phyloP scores from a whole-genome alignment of 1,139 yeast species.

The Pichia sp. region DNA sequence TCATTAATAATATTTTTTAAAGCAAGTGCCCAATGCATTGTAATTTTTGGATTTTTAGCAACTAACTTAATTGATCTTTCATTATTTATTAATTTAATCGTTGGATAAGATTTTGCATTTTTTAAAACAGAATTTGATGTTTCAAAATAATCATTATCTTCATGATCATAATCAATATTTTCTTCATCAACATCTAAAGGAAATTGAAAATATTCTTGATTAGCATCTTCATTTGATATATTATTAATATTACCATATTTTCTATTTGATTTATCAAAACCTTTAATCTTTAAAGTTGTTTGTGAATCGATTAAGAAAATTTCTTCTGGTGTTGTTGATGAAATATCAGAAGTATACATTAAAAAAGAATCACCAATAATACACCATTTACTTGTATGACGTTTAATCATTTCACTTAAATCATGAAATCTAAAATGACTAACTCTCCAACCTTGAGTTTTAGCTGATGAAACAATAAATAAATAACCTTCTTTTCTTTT shows the following conservation, averaged over 20 bases:
- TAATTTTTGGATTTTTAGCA: constrained; percentile 65
- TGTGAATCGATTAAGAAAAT: constrained; percentile 76
- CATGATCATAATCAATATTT: constrained; percentile 31
- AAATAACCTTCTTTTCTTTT: constrained; percentile 87
- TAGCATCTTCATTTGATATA: constrained; percentile 20
- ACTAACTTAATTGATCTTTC: constrained; percentile 74
- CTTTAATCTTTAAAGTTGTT: constrained; percentile 52
- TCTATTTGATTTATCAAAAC: constrained; percentile 25
- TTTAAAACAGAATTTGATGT: constrained; percentile 17
- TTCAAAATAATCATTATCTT: constrained; percentile 16
- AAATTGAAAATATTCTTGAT: constrained; percentile 12
- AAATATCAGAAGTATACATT: constrained; percentile 77
- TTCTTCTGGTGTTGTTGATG: constrained; percentile 82
- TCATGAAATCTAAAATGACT: constrained; percentile 81
- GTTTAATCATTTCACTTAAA: constrained; percentile 73
- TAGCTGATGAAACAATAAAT: constrained; percentile 74
- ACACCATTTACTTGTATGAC: constrained; percentile 92
- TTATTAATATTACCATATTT: constrained; percentile 2
- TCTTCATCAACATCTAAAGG: constrained; percentile 26
- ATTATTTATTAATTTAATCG: constrained; percentile 67
- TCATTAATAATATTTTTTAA: constrained; percentile 61
- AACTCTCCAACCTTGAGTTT: constrained; percentile 92
- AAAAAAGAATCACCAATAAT: constrained; percentile 78
- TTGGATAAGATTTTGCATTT: constrained; percentile 34
- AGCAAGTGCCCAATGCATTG: constrained; percentile 71